Evolutionary conservation across 2,329 filamentous ascomycete genomes (phyloP).

Genomic region (Talaromyces amestolkiae): DNA sequence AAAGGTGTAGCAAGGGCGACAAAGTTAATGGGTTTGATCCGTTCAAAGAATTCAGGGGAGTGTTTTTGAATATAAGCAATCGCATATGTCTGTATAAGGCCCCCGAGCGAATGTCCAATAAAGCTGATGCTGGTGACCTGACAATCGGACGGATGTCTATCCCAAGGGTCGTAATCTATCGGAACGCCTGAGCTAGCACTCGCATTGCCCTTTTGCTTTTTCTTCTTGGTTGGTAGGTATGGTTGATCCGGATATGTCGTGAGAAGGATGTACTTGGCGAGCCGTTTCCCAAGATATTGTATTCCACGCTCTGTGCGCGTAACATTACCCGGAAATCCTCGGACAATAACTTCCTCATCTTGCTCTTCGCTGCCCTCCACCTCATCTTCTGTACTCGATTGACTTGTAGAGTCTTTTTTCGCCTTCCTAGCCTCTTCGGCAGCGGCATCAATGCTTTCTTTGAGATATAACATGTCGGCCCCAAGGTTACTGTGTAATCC

Average conservation of each 20-base stretch:
- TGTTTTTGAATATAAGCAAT: constrained; percentile 97
- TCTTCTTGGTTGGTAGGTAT: constrained; percentile 64
- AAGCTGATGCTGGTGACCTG: constrained; percentile 94
- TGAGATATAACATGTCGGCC: constrained; percentile 93
- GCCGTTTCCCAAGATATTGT: constrained; percentile 90
- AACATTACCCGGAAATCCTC: constrained; percentile 86
- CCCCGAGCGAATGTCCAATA: constrained; percentile 85
- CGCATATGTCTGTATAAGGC: constrained; percentile 87
- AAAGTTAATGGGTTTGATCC: constrained; percentile 86
- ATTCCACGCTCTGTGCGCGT: constrained; percentile 91
- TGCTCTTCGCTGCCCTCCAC: constrained; percentile 44
- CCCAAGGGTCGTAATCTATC: constrained; percentile 28
- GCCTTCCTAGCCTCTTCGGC: constrained; percentile 71
- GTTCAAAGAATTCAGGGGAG: constrained; percentile 82
- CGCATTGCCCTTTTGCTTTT: constrained; percentile 22
- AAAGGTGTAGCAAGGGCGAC: constrained; percentile 84
- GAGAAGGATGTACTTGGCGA: constrained; percentile 84
- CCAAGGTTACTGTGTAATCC: constrained; percentile 94
- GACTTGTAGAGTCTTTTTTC: constrained; percentile 54
- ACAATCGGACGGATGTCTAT: constrained; percentile 50
- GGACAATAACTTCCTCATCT: constrained; percentile 76
- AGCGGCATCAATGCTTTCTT: constrained; percentile 90
- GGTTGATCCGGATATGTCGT: constrained; percentile 95
- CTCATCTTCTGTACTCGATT: constrained; percentile 21
- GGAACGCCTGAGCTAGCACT: neutral